Percentiles rank a stretch among this genome's conserved stretches.
phyloP scores from a whole-genome alignment of 2,329 filamentous ascomycete genomes.

The Sporothrix pseudoabietina region DNA sequence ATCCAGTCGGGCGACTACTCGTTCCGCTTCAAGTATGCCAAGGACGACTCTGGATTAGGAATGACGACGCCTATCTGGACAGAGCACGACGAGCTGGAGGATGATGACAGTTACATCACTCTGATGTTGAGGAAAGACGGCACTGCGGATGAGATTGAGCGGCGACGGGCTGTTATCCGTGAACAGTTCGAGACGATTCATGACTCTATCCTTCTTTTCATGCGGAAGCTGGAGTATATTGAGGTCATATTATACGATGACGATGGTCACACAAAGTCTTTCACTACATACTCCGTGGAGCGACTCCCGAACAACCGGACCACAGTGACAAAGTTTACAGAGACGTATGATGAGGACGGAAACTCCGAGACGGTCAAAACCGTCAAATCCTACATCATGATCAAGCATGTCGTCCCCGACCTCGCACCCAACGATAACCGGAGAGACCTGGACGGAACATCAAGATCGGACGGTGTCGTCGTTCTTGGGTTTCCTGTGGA shows the following conservation, averaged over 20 bases:
- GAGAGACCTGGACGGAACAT: conserved; percentile 39
- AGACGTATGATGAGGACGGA: background rate
- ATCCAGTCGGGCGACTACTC: conserved; percentile 50
- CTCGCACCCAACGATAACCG: conserved; percentile 45
- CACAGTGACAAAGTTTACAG: background rate
- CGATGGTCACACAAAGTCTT: conserved; percentile 10
- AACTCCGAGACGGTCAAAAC: background rate
- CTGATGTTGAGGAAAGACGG: conserved; percentile 43
- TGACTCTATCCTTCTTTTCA: conserved; percentile 47
- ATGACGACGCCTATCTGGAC: conserved; percentile 54
- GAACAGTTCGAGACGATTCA: conserved; percentile 46
- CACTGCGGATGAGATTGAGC: conserved; percentile 30
- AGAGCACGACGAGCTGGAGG: conserved; percentile 30
- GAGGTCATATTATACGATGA: conserved; percentile 39
- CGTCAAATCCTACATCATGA: conserved; percentile 39
- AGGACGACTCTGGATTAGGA: conserved; percentile 50
- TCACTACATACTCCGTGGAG: background rate
- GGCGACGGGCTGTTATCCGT: conserved; percentile 36
- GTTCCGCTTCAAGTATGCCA: conserved; percentile 48
- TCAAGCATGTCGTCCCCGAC: conserved; percentile 37
- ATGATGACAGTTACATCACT: conserved; percentile 44
- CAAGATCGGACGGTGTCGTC: conserved; percentile 41
- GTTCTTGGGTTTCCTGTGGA: conserved; percentile 52
- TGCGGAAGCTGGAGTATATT: conserved; percentile 45
- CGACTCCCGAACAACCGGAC: background rate